Conservation (phyloP, 1,139 yeast species). For the Meyerozyma smithsonii region DNA sequence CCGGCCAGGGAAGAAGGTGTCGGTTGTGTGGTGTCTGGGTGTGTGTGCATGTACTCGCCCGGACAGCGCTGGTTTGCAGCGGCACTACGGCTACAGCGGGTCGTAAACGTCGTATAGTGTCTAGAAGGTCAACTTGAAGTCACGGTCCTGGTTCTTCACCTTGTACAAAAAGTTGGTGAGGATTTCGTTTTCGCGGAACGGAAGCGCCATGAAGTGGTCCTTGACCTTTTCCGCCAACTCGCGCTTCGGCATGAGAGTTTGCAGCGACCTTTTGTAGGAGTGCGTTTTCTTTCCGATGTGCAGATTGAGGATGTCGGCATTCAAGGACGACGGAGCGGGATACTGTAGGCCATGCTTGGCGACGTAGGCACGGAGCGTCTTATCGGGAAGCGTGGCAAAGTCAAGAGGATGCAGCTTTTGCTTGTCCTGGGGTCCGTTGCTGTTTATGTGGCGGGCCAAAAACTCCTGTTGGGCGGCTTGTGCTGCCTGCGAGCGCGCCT, state of each 20-base stretch:
- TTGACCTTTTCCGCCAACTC: constrained; percentile 55
- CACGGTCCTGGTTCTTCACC: constrained; percentile 59
- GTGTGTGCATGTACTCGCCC: no score
- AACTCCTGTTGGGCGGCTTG: constrained; percentile 60
- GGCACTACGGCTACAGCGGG: no score
- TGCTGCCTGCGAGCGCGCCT: constrained; percentile 50
- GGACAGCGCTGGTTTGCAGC: no score
- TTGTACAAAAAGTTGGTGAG: constrained; percentile 76
- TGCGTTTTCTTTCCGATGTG: constrained; percentile 63
- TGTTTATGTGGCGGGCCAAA: constrained; percentile 53
- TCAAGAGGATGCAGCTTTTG: constrained; percentile 52
- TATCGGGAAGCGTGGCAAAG: constrained; percentile 51
- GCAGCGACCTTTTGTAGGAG: constrained; percentile 34
- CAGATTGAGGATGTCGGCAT: constrained; percentile 57
- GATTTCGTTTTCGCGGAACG: constrained; percentile 72
- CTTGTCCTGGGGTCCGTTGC: constrained; percentile 58
- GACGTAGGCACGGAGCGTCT: constrained; percentile 55
- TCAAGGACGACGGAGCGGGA: constrained; percentile 50
- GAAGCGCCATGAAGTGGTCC: constrained; percentile 57
- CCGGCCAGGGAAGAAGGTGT: not conserved
- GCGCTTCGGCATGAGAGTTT: constrained; percentile 44
- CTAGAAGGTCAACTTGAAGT: constrained; percentile 38
- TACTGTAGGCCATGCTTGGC: constrained; percentile 43
- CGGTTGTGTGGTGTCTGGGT: not conserved
- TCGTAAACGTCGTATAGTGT: no score